Evolutionary conservation across 495 filamentous ascomycete genomes (phyloP), one percentile per base, ranked within the genome.

Genomic region (Penicillium chermesinum): DNA sequence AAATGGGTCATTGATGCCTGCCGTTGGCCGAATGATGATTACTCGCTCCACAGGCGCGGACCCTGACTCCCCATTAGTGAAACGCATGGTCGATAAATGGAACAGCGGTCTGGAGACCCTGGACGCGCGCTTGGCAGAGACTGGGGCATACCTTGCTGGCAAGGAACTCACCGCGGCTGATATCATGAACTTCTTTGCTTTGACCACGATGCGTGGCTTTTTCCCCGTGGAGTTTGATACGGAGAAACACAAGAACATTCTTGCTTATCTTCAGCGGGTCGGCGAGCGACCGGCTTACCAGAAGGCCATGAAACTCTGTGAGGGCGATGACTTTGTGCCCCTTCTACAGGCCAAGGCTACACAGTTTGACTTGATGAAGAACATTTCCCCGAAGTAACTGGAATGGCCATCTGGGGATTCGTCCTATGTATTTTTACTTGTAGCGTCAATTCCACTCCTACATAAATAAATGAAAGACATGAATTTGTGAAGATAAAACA

Each of bases 151-250:
- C 63, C 54, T 86, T n/a, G 81, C 78, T 0, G 83, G 81, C 10
- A 61, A 73, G 17, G 63, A 79, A 41, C 76, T 86, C 47, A 83
- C 78, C 0, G 77, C 72, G 0, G 82, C 82, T 1, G 82, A 86
- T 67, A 67, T 84, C 25, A 83, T 83, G 75, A 68, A 45, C 4
- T 59, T 83, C 7, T 77, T 67, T 44, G 63, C 63, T 20, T 58
- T 84, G 38, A 81, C 79, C 2, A 82, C 76, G 9, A 69, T 81
- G 70, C 64, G 82, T 15, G 62, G 64, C 10, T 82, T 77, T 51
- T 42, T 38, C 41, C 64, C 63, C 16, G 57, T 69, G n/a, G 67
- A 74, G 1, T 55, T 40, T 25, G 63, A 62, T 57, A 40, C 46
- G 33, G 46, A 52, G 21, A 60, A 55, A 41, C 55, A 66, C 49